Percentiles rank a stretch among this genome's conserved stretches.
Evolutionary conservation across 148 eudicot genomes (phyloP).

Genomic region (Simmondsia chinensis): DNA sequence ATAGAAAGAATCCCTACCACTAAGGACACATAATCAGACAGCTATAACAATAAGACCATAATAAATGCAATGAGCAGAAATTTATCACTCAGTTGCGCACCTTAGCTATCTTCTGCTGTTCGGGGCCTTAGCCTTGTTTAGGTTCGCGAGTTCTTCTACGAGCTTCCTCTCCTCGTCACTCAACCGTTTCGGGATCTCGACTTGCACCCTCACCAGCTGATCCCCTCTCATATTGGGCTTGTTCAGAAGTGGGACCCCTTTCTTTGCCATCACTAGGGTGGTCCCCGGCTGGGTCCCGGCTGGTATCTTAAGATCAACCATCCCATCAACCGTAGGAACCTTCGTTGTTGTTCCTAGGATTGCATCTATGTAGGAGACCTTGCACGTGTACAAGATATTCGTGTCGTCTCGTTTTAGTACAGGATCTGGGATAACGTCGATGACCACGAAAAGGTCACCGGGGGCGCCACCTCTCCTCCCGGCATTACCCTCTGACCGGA

Average conservation of each 20-base stretch:
- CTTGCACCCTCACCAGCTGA: conserved; percentile 77
- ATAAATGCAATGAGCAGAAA: too few relatives aligned
- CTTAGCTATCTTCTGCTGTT: conserved; percentile 55
- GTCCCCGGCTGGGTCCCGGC: conserved; percentile 93
- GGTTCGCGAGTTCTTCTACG: conserved; percentile 66
- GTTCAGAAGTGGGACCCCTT: conserved; percentile 75
- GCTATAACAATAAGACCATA: too few relatives aligned
- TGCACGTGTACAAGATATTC: conserved; percentile 72
- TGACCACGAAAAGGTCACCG: conserved; percentile 72
- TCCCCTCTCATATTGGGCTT: conserved; percentile 74
- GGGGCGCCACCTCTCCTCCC: conserved; percentile 89
- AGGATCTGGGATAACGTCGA: conserved; percentile 65
- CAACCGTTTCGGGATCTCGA: conserved; percentile 80
- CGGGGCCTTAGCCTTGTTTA: conserved; percentile 61
- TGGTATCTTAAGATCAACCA: conserved; percentile 80
- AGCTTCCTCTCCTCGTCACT: conserved; percentile 81
- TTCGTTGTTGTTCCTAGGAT: conserved; percentile 81
- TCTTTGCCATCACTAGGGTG: conserved; percentile 85
- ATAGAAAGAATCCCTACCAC: too few relatives aligned
- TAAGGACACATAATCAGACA: too few relatives aligned
- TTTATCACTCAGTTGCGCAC: too few relatives aligned
- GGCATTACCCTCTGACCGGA: conserved; percentile 75
- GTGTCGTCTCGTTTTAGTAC: conserved; percentile 77
- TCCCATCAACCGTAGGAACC: conserved; percentile 89
- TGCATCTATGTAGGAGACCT: conserved; percentile 81